phyloP scores from a whole-genome alignment of 176 grass and related monocot species.

The Aechmea fasciata region DNA sequence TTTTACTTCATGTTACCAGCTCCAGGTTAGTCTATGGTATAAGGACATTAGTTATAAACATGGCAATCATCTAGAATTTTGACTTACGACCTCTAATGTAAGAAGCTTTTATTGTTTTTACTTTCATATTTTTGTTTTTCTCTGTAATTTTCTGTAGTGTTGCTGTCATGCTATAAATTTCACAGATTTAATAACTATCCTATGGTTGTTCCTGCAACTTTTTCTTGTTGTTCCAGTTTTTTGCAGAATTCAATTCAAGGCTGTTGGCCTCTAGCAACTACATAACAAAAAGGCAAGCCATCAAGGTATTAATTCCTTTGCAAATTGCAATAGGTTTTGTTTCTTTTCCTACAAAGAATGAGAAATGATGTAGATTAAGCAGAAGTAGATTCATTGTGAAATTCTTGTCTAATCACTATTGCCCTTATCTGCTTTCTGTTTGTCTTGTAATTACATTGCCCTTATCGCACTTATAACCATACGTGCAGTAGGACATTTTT shows the following conservation, averaged over 20 bases:
- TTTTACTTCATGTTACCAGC: too few species aligned
- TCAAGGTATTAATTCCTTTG: slow-evolving; percentile 23
- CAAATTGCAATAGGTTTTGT: not conserved
- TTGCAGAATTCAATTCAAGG: slow-evolving; percentile 48
- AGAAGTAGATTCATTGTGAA: not conserved
- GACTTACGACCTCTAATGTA: too few species aligned
- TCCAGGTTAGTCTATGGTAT: too few species aligned
- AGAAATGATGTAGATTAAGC: not conserved
- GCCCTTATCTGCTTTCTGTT: too few species aligned
- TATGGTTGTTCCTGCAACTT: not conserved
- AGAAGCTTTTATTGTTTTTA: too few species aligned
- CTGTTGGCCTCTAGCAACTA: slow-evolving; percentile 40
- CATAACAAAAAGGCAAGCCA: slow-evolving; percentile 40
- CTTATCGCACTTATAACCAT: too few species aligned
- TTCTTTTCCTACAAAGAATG: not conserved
- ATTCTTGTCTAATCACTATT: not conserved
- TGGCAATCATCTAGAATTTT: too few species aligned
- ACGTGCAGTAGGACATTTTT: too few species aligned
- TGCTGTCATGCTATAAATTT: not conserved
- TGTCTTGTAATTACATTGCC: too few species aligned
- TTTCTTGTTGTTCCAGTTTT: slow-evolving; percentile 27
- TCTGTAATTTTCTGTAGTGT: too few species aligned
- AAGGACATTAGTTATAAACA: too few species aligned
- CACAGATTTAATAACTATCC: not conserved
- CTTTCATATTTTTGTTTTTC: too few species aligned